Conservation (phyloP, 371 early-diverging fungal species). For the Blastocladiella emersonii region DNA sequence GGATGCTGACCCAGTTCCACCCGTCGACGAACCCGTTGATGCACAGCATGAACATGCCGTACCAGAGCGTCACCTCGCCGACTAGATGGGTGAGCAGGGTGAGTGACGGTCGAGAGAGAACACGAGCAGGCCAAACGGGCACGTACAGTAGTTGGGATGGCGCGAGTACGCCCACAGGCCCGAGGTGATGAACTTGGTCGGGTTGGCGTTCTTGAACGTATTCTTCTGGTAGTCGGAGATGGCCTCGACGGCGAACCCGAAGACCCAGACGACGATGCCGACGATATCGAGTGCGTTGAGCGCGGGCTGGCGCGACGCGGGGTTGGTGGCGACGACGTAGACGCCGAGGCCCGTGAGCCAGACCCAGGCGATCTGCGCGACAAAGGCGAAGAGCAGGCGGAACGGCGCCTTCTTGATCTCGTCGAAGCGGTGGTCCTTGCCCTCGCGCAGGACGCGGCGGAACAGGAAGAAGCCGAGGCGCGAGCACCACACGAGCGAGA, state of each 20-base stretch:
- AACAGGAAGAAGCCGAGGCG: constrained; percentile 24
- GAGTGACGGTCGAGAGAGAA: no score
- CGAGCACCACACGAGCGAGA: constrained; percentile 19
- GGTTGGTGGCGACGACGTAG: constrained; percentile 9
- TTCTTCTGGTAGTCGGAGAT: constrained; percentile 25
- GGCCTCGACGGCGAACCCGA: constrained; percentile 25
- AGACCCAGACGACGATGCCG: constrained; percentile 23
- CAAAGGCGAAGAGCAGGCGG: constrained; percentile 7
- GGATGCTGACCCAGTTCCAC: constrained; percentile 23
- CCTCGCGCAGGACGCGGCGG: constrained; percentile 11
- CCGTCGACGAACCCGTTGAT: constrained; percentile 22
- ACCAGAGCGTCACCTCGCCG: constrained; percentile 23
- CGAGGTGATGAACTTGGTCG: constrained; percentile 13
- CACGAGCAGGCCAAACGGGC: no score
- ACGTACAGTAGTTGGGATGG: constrained; percentile 6
- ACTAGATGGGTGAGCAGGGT: neutral
- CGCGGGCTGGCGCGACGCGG: constrained; percentile 12
- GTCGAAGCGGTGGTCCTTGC: constrained; percentile 17
- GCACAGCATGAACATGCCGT: constrained; percentile 27
- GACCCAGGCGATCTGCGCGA: constrained; percentile 14
- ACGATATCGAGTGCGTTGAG: constrained; percentile 19
- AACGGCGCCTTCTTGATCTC: constrained; percentile 14
- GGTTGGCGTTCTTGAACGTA: constrained; percentile 14
- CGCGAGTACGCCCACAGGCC: constrained; percentile 15
- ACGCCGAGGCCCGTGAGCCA: constrained; percentile 13